Base-by-base conservation (phyloP, 148 eudicot species). In the Chenopodium quinoa region DNA sequence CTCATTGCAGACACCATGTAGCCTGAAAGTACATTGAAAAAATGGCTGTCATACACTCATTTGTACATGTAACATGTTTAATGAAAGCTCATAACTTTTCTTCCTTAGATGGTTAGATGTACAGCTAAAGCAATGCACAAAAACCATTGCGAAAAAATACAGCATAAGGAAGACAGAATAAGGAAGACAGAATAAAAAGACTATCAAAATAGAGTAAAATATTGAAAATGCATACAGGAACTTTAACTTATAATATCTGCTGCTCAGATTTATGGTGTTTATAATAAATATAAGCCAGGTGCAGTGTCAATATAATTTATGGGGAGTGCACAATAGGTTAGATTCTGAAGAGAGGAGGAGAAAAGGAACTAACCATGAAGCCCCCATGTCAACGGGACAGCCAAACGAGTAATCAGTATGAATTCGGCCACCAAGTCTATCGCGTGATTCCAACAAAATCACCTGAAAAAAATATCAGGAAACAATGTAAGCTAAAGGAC, bases 331-430 rank as follows among this genome's bases (percentile, higher is more conserved):
- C 44, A 37, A 37, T 37, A 37, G 0, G 0, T 37, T 37, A 37
- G 44, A 37, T 37, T 5, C 44, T 37, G 37, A 58, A 67, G 7
- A 54, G 78, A 54, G 22, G 44, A 60, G 60, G 4, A 76, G 73
- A 83, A 58, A 25, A 78, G 62, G 14, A 82, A 85, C 89, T 84
- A 82, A 62, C 99, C 99, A 97, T 84, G 99, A 97, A 58, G 99
- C 99, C 81, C 99, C 99, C 99, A 97, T 97, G 81, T 97, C 99
- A 32, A 97, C 91, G 11, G 99, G 97, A 84, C 94, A 97, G 67
- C 99, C 99, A 83, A 97, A 94, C 73, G 99, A 91, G 87, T 94
- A 94, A 75, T 97, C 99, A 65, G 99, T 97, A 87, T 91, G 93
- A 62, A 97, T 94, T 73, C 99, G 92, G 27, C 99, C 99, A 73